Percentiles rank a stretch among this genome's conserved stretches.
Evolutionary conservation across 2,329 filamentous ascomycete species (phyloP).

Genomic region (Trichoderma sp.): DNA sequence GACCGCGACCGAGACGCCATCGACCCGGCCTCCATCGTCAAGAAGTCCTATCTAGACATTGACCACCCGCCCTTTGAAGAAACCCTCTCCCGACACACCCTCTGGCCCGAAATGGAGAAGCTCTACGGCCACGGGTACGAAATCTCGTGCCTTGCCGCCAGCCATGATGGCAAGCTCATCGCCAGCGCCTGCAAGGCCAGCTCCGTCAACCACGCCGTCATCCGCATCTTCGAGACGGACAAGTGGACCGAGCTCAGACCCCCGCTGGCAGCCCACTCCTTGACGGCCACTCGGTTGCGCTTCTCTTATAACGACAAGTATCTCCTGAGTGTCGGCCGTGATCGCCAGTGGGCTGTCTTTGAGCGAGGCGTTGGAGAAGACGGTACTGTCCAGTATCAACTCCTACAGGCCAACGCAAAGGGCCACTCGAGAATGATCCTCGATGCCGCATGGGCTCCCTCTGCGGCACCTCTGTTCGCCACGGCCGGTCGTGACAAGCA

Average conservation of each 20-base stretch:
- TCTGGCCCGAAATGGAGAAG: conserved; percentile 96
- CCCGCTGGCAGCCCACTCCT: conserved; percentile 75
- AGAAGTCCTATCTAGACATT: conserved; percentile 61
- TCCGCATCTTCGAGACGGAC: conserved; percentile 82
- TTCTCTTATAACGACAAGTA: conserved; percentile 74
- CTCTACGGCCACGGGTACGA: conserved; percentile 98
- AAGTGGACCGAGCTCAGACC: conserved; percentile 86
- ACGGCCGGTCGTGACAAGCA: conserved; percentile 89
- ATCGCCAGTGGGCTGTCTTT: conserved; percentile 89
- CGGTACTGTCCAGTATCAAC: conserved; percentile 47
- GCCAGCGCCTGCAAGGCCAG: conserved; percentile 93
- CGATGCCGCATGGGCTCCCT: conserved; percentile 77
- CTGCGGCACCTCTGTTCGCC: conserved; percentile 60
- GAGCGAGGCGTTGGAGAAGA: conserved; percentile 43
- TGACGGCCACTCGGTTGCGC: conserved; percentile 78
- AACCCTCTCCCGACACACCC: conserved; percentile 79
- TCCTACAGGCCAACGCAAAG: conserved; percentile 69
- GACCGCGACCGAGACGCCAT: conserved; percentile 52
- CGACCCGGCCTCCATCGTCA: conserved; percentile 54
- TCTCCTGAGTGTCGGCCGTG: conserved; percentile 84
- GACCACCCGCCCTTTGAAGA: conserved; percentile 83
- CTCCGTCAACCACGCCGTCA: conserved; percentile 89
- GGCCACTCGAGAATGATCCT: conserved; percentile 92
- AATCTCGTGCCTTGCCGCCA: conserved; percentile 81
- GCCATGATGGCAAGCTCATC: conserved; percentile 69